A percentile compares a stretch with the other conserved stretches of the same genome.
These are phyloP conservation scores for Persicaria tinctoria DNA, from an alignment of 148 eudicot genomes.

Conservation along the genomic window DNA sequence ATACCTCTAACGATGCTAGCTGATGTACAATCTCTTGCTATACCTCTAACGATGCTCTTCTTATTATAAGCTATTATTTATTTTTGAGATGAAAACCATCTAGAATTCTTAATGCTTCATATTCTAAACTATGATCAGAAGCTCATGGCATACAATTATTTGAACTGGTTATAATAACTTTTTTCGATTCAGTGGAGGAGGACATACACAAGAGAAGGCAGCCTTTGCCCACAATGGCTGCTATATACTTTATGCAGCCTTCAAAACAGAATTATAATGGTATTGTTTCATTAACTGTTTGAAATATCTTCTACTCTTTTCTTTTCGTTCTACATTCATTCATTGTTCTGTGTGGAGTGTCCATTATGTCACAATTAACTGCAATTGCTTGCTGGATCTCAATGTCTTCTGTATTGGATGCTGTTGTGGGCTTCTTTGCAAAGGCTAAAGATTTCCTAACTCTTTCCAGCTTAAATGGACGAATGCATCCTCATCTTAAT, in stretches of 20 bases:
- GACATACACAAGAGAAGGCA: constrained; percentile 63
- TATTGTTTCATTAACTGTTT: neutral
- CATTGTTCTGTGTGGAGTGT: neutral
- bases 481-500: neutral
- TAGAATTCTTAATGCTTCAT: neutral
- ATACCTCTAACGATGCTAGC: too few species aligned
- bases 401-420: neutral
- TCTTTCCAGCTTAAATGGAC: neutral
- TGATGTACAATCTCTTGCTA: too few species aligned
- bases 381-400: neutral
- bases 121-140: neutral
- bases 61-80: neutral
- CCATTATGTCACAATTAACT: too few species aligned
- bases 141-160: neutral
- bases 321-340: neutral
- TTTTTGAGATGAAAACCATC: neutral
- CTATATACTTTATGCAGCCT: constrained; percentile 56
- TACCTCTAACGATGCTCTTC: neutral
- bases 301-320: neutral
- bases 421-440: neutral
- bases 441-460: neutral
- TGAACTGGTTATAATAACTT: neutral
- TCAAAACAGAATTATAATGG: constrained; percentile 64
- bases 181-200: neutral
- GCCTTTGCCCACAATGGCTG: too few species aligned